These are phyloP conservation scores for Mortierella antarctica DNA, from an alignment of 192 early-diverging fungal species.

Conservation along the genomic window DNA sequence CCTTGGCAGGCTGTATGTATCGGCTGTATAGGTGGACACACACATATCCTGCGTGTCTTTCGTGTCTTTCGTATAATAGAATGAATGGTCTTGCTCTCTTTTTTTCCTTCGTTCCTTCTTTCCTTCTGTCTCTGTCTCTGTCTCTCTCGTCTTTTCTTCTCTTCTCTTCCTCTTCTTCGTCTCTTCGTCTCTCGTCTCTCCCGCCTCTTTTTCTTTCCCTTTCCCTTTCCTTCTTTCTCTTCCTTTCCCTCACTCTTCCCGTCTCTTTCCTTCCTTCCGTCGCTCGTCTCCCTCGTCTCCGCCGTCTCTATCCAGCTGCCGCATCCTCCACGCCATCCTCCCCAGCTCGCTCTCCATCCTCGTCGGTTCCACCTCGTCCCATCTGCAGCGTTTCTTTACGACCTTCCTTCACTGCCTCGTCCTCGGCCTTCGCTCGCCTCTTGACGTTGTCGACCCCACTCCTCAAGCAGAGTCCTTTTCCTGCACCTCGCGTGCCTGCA, in stretches of 20 bases:
- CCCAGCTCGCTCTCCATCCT: not conserved
- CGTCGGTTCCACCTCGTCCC: not conserved
- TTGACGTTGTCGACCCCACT: not conserved
- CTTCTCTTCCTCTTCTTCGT: slow-evolving; percentile 1
- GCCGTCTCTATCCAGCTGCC: not conserved
- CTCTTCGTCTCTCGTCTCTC: not conserved
- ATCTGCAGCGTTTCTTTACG: not conserved
- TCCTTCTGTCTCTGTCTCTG: not conserved
- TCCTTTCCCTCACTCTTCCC: slow-evolving; percentile 3
- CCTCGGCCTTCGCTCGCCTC: too few species aligned
- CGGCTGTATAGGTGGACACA: too few species aligned
- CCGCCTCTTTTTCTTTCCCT: not conserved
- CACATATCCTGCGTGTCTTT: too few species aligned
- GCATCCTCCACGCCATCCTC: not conserved
- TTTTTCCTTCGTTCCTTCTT: too few species aligned
- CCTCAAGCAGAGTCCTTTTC: not conserved
- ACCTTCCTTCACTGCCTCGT: not conserved
- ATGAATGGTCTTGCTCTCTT: not conserved
- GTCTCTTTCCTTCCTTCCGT: slow-evolving; percentile 3
- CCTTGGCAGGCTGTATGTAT: too few species aligned
- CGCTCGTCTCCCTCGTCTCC: slow-evolving; percentile 1
- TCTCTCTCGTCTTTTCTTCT: not conserved
- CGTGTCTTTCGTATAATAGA: too few species aligned
- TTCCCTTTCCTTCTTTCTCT: not conserved
- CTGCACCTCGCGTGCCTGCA: not conserved